A percentile compares a stretch with the other conserved stretches of the same genome.
Evolutionary conservation across 139 green algal species (phyloP).

Genomic region (Volvox africanus): DNA sequence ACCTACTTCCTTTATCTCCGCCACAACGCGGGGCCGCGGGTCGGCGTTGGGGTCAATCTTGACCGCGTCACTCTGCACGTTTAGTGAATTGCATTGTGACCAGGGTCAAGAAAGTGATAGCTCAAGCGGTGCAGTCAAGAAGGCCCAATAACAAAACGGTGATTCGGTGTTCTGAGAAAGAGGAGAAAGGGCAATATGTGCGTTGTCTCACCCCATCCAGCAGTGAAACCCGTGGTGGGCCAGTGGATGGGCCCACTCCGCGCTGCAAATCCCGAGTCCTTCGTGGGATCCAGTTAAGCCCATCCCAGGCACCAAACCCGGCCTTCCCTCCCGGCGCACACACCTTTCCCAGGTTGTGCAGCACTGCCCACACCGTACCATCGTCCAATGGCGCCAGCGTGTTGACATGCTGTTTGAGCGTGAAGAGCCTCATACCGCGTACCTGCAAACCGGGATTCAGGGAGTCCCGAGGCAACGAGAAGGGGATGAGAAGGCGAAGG

Average conservation of each 20-base stretch:
- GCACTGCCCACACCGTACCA: slow-evolving; percentile 75
- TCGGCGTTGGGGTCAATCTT: slow-evolving; percentile 58
- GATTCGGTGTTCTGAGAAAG: too few relatives aligned
- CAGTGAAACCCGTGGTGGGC: too few relatives aligned
- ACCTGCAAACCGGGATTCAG: slow-evolving; percentile 48
- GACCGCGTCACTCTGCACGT: slow-evolving; percentile 62
- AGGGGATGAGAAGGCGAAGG: not conserved
- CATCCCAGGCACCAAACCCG: too few relatives aligned
- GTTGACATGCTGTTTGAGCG: slow-evolving; percentile 78
- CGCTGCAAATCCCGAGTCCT: too few relatives aligned
- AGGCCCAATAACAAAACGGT: too few relatives aligned
- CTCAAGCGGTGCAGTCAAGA: too few relatives aligned
- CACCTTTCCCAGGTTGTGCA: slow-evolving; percentile 84
- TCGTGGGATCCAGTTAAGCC: too few relatives aligned
- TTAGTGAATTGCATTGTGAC: too few relatives aligned
- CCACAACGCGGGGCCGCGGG: slow-evolving; percentile 18
- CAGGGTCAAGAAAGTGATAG: too few relatives aligned
- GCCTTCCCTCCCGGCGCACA: not conserved
- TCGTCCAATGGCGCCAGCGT: slow-evolving; percentile 71
- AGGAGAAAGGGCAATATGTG: too few relatives aligned
- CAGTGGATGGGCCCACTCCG: too few relatives aligned
- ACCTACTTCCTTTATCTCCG: slow-evolving; percentile 62
- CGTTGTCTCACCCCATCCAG: too few relatives aligned
- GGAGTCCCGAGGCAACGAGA: not conserved
- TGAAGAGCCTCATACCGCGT: slow-evolving; percentile 71